A percentile compares a stretch with the other conserved stretches of the same genome.
phyloP scores from a whole-genome alignment of 2,329 filamentous ascomycete genomes.

The Diaporthe citri region DNA sequence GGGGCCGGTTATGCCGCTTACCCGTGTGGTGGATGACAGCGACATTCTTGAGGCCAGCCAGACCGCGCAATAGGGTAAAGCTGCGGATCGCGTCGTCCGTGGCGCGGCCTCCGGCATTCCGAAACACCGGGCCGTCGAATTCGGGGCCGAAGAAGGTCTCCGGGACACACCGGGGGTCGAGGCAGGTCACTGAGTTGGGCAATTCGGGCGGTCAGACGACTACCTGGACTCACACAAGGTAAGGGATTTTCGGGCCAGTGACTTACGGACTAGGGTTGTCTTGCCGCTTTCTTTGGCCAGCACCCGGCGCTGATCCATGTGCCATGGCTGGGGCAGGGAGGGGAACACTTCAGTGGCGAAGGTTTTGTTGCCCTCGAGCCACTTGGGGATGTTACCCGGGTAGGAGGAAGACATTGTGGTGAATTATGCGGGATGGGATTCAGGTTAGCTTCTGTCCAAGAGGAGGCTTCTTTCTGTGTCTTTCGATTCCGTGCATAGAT shows the following conservation, averaged over 20 bases:
- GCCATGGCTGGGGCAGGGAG: slow-evolving; percentile 27
- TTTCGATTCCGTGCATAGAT: not conserved
- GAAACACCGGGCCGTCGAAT: slow-evolving; percentile 28
- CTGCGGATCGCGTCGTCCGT: slow-evolving; percentile 36
- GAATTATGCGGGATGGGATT: not conserved
- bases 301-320: slow-evolving; percentile 29
- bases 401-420: slow-evolving; percentile 26
- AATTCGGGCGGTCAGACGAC: not conserved
- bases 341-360: slow-evolving; percentile 29
- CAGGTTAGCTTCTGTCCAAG: not conserved
- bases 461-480: too few relatives aligned
- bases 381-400: slow-evolving; percentile 5
- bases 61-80: slow-evolving; percentile 6
- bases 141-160: slow-evolving; percentile 35
- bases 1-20: not conserved
- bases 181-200: slow-evolving; percentile 24
- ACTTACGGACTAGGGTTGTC: slow-evolving; percentile 26
- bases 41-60: slow-evolving; percentile 29
- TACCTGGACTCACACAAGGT: not conserved
- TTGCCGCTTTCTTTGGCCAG: slow-evolving; percentile 19
- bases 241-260: not conserved
- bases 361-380: slow-evolving; percentile 34
- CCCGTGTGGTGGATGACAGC: slow-evolving; percentile 34
- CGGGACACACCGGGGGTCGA: slow-evolving; percentile 37
- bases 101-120: slow-evolving; percentile 34